Evolutionary conservation across 768 basidiomycete species (phyloP).

Genomic region (Leccinum longicurvipes): DNA sequence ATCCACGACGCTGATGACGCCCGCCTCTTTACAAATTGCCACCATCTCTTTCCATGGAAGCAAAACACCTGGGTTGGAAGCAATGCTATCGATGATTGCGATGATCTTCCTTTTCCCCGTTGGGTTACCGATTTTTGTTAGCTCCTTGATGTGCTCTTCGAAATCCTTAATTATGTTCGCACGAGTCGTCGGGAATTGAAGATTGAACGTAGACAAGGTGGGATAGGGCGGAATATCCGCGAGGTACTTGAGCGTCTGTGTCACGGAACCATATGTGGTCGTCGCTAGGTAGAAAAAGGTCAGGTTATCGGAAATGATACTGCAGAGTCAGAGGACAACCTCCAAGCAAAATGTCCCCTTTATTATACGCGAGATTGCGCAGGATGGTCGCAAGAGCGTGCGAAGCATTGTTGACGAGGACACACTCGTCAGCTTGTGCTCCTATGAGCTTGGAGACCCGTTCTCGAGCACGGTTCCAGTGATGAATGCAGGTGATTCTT

Average conservation of each 20-base stretch:
- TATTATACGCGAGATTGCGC: constrained; percentile 50
- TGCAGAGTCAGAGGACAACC: constrained; percentile 19
- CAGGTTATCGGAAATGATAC: neutral
- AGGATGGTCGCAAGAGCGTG: constrained; percentile 58
- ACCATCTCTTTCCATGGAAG: constrained; percentile 75
- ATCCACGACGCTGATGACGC: constrained; percentile 66
- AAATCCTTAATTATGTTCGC: constrained; percentile 51
- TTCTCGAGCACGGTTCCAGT: constrained; percentile 40
- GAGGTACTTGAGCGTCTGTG: constrained; percentile 49
- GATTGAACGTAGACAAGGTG: constrained; percentile 41
- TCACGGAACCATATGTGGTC: constrained; percentile 57
- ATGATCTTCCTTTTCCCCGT: constrained; percentile 47
- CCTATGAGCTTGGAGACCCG: constrained; percentile 49
- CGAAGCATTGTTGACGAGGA: constrained; percentile 38
- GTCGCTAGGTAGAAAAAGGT: constrained; percentile 36
- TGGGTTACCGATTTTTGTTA: constrained; percentile 22
- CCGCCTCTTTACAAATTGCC: constrained; percentile 57
- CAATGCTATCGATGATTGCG: constrained; percentile 67
- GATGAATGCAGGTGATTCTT: constrained; percentile 33
- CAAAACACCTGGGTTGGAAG: constrained; percentile 55
- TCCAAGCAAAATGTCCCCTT: constrained; percentile 60
- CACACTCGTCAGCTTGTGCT: constrained; percentile 54
- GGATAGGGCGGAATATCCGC: constrained; percentile 56
- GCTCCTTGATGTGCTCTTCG: constrained; percentile 34
- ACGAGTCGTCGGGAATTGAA: constrained; percentile 57